Base-by-base conservation (phyloP, 1,284 basidiomycete species). In the Laetiporus sulphureus region DNA sequence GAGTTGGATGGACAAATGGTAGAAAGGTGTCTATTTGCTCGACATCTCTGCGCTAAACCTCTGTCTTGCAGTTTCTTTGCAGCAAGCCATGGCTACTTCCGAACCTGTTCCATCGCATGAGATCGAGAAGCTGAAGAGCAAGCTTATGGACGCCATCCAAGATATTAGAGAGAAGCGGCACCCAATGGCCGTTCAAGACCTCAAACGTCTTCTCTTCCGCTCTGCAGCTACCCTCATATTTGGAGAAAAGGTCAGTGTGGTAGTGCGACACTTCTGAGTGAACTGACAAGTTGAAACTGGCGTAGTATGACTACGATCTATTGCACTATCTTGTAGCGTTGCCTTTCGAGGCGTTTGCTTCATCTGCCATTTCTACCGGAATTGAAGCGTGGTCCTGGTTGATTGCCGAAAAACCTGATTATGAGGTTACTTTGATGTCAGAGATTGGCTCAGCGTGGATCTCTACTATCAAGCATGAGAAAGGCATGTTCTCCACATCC, bases 321-420 rank as follows among this genome's bases (percentile, higher is more conserved):
- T 67, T 99, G 3, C 87, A 93, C 61, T 86, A 89, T 58, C 69
- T 99, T 20, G 93, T 99, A 6, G 75, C 77, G 20, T 65, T 99
- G 13, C 96, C 96, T 0, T 89, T 98, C 54, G 84, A 86, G 42
- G 82, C 91, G 3, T 92, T 93, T 52, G 92, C 90, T 0, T 91
- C 93, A 1, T 72, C 87, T 4, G 79, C 93, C 1, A 79, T 98
- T 45, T 76, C 86, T 7, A 79, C 88, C 1, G 94, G 91, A 1
- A 85, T 93, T 38, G 92, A 97, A 59, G 86, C 91, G 4, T 99
- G 96, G 96, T 91, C 89, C 2, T 98, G 94, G 95, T 72, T 98
- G 0, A 89, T 98, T 37, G 82, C 90, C 13, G 89, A 94, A 57
- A 80, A 90, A 42, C 85, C 91, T 1, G 76, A 80, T 42, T 70